These are phyloP conservation scores for Amesomyces nigricolor DNA, from an alignment of 2,329 filamentous ascomycete genomes.

Conservation along the genomic window DNA sequence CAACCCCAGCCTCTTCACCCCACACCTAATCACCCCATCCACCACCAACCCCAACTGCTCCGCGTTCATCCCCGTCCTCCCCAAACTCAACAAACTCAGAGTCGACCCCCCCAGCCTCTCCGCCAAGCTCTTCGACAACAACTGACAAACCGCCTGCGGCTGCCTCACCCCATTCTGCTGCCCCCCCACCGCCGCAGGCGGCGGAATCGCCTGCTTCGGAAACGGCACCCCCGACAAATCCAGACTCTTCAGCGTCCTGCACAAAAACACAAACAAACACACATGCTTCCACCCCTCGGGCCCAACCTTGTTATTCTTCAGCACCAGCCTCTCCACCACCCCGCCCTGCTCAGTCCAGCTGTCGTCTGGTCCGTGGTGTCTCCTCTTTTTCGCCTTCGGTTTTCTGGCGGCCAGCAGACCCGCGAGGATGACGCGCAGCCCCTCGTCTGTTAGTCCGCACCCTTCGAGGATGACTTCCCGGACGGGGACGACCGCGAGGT, in stretches of 20 bases:
- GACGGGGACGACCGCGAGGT: conserved; percentile 86
- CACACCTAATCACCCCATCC: conserved; percentile 75
- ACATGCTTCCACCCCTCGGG: conserved; percentile 88
- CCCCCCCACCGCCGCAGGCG: conserved; percentile 4
- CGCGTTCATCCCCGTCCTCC: conserved; percentile 68
- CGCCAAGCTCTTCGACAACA: conserved; percentile 69
- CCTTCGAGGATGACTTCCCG: conserved; percentile 82
- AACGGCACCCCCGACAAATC: conserved; percentile 84
- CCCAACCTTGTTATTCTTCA: conserved; percentile 91
- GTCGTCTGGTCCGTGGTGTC: conserved; percentile 36
- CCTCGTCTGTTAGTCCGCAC: conserved; percentile 80
- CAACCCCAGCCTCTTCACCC: conserved; percentile 72
- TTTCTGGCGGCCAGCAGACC: conserved; percentile 76
- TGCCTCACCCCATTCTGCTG: conserved; percentile 2
- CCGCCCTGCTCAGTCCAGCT: conserved; percentile 52
- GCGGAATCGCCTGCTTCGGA: conserved; percentile 38
- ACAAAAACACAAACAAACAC: conserved; percentile 84
- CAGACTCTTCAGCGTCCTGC: conserved; percentile 74
- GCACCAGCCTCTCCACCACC: conserved; percentile 75
- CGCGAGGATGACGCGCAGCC: conserved; percentile 77
- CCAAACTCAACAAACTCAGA: conserved; percentile 77
- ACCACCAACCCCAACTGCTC: conserved; percentile 69
- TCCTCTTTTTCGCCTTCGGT: conserved; percentile 51
- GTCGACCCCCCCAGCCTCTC: conserved; percentile 69
- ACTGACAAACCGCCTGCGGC: conserved; percentile 50